phyloP scores from a whole-genome alignment of 495 filamentous ascomycete genomes.

The Aspergillus saccharolyticus region DNA sequence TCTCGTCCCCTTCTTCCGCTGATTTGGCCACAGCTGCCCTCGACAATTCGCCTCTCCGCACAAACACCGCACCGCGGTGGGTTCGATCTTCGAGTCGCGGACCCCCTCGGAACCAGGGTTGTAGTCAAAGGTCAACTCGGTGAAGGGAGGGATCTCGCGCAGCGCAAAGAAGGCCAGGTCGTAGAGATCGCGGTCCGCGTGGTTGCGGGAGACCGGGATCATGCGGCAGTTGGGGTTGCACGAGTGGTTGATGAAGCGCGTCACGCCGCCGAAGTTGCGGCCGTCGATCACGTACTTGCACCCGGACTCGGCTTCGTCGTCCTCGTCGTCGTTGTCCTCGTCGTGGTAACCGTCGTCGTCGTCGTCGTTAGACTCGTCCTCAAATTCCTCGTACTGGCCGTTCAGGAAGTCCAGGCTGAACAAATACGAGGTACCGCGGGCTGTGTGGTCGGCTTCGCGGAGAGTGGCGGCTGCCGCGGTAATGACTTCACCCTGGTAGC shows the following conservation, averaged over 20 bases:
- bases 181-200: constrained; percentile 69
- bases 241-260: constrained; percentile 63
- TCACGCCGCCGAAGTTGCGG: constrained; percentile 50
- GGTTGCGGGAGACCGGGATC: constrained; percentile 75
- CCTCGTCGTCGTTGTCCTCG: background rate
- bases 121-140: constrained; percentile 89
- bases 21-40: constrained; percentile 58
- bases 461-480: constrained; percentile 61
- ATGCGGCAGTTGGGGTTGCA: constrained; percentile 73
- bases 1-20: constrained; percentile 29
- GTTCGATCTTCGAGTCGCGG: constrained; percentile 36
- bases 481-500: constrained; percentile 86
- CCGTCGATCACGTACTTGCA: constrained; percentile 54
- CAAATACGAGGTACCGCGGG: constrained; percentile 57
- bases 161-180: constrained; percentile 84
- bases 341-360: background rate
- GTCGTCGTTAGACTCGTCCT: background rate
- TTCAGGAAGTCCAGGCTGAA: constrained; percentile 81
- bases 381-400: constrained; percentile 26
- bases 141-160: constrained; percentile 58
- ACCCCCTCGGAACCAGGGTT: constrained; percentile 51
- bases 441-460: constrained; percentile 51
- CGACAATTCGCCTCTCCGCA: constrained; percentile 65
- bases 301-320: background rate
- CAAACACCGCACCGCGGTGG: constrained; percentile 56